Evolutionary conservation across 164 flowering plant species (phyloP), one percentile per base, ranked within the genome.

Genomic region (Berberis vulgaris): DNA sequence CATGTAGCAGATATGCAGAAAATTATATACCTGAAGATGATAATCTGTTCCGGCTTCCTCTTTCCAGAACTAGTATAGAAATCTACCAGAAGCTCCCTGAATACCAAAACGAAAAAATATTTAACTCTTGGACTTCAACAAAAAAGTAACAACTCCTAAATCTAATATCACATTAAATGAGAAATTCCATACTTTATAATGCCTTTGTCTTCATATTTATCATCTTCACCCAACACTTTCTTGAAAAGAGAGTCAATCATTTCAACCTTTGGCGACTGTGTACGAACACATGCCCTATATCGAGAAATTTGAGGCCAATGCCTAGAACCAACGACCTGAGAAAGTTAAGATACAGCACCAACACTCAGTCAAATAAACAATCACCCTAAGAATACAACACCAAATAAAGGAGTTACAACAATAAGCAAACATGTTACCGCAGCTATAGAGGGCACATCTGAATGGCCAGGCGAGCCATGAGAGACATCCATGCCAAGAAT

Each of bases 401-500:
- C 13, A 52, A 52, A 52, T 10, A 6, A 52, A 52, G 3, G 3
- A 39, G 38, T 8, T 3, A 38, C 40, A 55, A 7, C 38, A 61
- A 5, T 43, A 58, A 4, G 47, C 11, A 50, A 62, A 9, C 8
- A 52, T 59, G 9, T 67, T 86, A 93, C 98, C 66, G 98, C 97
- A 53, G 98, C 96, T 78, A 88, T 81, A 3, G 98, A 90, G 42
- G 98, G 98, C 5, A 86, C 69, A 69, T 87, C 97, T 45, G 97
- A 80, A 13, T 82, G 96, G 43, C 97, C 95, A 53, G 97, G 96
- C 41, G 96, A 88, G 38, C 97, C 98, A 81, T 94, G 96, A 0
- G 97, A 94, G 0, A 94, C 98, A 77, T 91, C 97, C 97, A 94
- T 94, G 1, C 98, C 98, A 70, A 94, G 70, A 42, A 93, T 84